Evolutionary conservation across 768 basidiomycete species (phyloP).

Genomic region (Boletus rex-veris): DNA sequence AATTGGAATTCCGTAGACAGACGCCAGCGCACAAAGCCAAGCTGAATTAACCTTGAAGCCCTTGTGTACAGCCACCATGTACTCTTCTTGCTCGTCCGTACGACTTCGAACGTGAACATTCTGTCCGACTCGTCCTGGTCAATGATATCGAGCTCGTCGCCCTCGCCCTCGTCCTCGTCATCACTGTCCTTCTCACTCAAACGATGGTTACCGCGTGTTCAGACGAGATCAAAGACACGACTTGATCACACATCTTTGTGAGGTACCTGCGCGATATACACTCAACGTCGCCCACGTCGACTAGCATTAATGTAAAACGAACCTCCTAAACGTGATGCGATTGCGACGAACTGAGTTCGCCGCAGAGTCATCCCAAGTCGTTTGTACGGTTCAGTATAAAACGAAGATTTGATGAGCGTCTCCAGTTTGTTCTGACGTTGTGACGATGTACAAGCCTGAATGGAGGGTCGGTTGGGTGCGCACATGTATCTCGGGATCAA

Average conservation of each 20-base stretch:
- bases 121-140: conserved; percentile 44
- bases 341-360: too few relatives aligned
- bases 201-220: conserved; percentile 44
- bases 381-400: too few relatives aligned
- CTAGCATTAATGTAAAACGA: too few relatives aligned
- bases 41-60: conserved; percentile 43
- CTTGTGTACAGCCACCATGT: conserved; percentile 36
- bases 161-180: conserved; percentile 27
- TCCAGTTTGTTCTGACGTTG: too few relatives aligned
- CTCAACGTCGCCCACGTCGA: too few relatives aligned
- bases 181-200: conserved; percentile 37
- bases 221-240: conserved; percentile 46
- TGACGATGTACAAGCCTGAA: too few relatives aligned
- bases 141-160: not conserved
- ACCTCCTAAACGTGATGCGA: too few relatives aligned
- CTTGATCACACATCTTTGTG: conserved; percentile 56
- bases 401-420: too few relatives aligned
- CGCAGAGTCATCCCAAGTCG: too few relatives aligned
- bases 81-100: conserved; percentile 57
- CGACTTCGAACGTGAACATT: conserved; percentile 51
- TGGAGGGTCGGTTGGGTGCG: too few relatives aligned
- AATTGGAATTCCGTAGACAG: too few relatives aligned
- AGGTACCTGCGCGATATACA: conserved; percentile 43
- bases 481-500: too few relatives aligned
- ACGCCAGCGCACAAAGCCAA: not conserved